These are phyloP conservation scores for Brassica napus DNA, from an alignment of 345 rosid species.

Conservation along the genomic window DNA sequence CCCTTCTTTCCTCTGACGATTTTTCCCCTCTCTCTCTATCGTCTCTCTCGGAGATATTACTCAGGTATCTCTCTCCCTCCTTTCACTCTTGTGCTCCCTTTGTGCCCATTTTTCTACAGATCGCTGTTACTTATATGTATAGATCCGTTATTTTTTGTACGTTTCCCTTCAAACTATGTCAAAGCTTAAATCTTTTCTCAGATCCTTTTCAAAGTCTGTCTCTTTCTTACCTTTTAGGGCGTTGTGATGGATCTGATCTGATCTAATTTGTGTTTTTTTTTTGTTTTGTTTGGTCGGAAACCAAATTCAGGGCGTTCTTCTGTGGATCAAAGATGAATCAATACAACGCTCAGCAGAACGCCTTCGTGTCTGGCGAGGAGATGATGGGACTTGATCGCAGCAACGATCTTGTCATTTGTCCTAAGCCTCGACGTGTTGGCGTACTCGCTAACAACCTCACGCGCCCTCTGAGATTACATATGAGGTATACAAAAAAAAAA, in stretches of 20 bases:
- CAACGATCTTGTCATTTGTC: constrained; percentile 65
- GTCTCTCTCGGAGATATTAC: no score
- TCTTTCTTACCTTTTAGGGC: neutral
- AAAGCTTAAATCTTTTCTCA: neutral
- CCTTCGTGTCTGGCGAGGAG: constrained; percentile 62
- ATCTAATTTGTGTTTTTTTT: neutral
- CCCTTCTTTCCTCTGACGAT: constrained; percentile 35
- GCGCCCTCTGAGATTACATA: constrained; percentile 58
- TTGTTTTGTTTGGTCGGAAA: neutral
- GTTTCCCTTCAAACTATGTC: neutral
- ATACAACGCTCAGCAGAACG: constrained; percentile 73
- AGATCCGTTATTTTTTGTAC: neutral
- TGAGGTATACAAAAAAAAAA: constrained; percentile 48
- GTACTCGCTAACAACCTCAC: constrained; percentile 45
- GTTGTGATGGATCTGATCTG: constrained; percentile 14
- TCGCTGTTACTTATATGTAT: neutral
- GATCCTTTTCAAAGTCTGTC: constrained; percentile 12
- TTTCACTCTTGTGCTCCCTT: neutral
- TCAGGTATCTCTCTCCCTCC: constrained; percentile 16
- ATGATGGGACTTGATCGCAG: constrained; percentile 50
- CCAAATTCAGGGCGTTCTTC: constrained; percentile 39
- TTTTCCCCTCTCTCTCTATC: constrained; percentile 38
- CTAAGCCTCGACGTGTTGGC: constrained; percentile 83
- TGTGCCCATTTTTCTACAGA: constrained; percentile 10
- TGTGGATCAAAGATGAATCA: constrained; percentile 66